Base-by-base conservation (phyloP, 2,329 filamentous ascomycete genomes). In the Aspergillus nomiae region DNA sequence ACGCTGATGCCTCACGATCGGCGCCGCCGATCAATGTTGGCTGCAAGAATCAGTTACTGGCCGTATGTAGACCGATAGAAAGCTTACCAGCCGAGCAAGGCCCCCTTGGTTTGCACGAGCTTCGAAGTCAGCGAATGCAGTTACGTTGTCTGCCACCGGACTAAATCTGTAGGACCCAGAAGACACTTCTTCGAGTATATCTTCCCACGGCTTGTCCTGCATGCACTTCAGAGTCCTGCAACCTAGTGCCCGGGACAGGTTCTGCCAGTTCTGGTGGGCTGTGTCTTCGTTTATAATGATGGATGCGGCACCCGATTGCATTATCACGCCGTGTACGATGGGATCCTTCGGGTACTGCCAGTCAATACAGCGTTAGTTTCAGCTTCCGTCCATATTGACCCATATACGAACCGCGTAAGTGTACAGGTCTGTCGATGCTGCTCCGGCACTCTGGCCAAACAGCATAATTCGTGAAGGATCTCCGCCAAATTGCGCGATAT, bases 401-500 rank as follows among this genome's bases (percentile, higher is more conserved):
- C 3, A 7, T 3, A 21, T 46, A 53, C 50, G 1, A n/a, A 53
- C 50, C 26, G 50, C 50, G 3, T 53, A 53, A 8, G 28, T 53
- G 30, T 34, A 34, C 9, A 53, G 4, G 7, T 53, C 50, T 9
- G 28, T 21, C 11, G 50, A 53, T 4, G 50, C 50, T 7, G 50
- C 50, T 0, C 50, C 50, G 11, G 50, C 50, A 19, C n/a, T 26
- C 50, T 53, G 50, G 28, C 50, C 50, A 34, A 53, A 53, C 8
- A 53, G 19, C 50, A 53, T 53, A 5, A 53, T 53, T 19, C 19
- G n/a, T 6, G 50, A 53, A 12, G 60, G 54, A 30, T 61, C 46
- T 1, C 60, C 60, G 14, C 60, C 55, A 21, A 61, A 61, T 12
- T 48, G 54, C 4, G 34, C 60, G 14, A 58, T 41, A 10, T 61